Evolutionary conservation across 208 protist genomes (phyloP), one percentile per base, ranked within the genome.

Genomic region (Crithidia acanthocephali): DNA sequence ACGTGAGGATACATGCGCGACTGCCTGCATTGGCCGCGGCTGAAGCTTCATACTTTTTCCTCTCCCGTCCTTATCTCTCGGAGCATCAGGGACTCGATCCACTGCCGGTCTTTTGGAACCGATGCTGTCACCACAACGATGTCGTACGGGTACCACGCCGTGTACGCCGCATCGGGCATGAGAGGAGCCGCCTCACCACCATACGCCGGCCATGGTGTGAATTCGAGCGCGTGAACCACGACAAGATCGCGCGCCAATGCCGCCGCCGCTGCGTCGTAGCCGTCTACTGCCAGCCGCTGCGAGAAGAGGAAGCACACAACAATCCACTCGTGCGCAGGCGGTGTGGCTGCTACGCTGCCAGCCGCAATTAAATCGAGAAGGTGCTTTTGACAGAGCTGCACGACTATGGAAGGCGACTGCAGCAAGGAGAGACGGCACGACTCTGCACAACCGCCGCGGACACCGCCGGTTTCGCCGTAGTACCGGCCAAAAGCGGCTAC

Each of bases 81-180:
- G 6, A 2, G 56, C 74, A 75, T 75, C n/a, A 64, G 33, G 10
- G 13, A 40, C 25, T 65, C 72, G 11, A 84, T 72, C 16, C 70
- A 53, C 9, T 53, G 32, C 3, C 79, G 22, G 45, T 90, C 85
- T 55, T 90, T 90, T 28, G 85, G 85, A 2, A 86, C 74, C 6
- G 70, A 73, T 1, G 85, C 85, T 0, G 81, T 90, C 28, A 83
- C 33, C 55, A 87, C 79, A 0, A 90, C 61, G 13, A 85, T 67
- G n/a, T 72, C 33, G 56, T 72, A 90, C 28, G 85, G 85, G 50
- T 87, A 90, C 77, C 80, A 84, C 16, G 15, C 65, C 4, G 64
- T 55, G 30, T 50, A 25, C 4, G 35, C 25, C 2, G 60, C 47
- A 3, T 64, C 23, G 0, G 60, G 68, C 28, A 72, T 69, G 2